Conservation (phyloP, 495 filamentous ascomycete genomes). For the Lepraria neglecta region DNA sequence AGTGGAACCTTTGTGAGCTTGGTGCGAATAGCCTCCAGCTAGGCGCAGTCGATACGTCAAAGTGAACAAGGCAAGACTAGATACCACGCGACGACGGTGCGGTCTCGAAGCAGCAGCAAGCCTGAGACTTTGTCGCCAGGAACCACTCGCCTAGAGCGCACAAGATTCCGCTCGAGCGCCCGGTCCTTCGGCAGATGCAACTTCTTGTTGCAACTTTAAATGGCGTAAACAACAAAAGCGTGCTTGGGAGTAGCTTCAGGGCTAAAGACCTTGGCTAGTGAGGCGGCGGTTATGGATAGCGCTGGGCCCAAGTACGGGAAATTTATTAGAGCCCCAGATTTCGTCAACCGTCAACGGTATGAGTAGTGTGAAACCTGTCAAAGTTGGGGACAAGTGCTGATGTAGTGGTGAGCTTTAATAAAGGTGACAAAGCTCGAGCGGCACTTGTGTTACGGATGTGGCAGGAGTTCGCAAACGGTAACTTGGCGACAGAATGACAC, state of each 20-base stretch:
- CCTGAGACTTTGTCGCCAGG: background rate
- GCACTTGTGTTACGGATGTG: slow-evolving; percentile 3
- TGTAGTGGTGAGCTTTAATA: slow-evolving; percentile 1
- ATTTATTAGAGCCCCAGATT: slow-evolving; percentile 21
- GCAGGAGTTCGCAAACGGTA: slow-evolving; percentile 1
- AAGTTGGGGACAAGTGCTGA: slow-evolving; percentile 8
- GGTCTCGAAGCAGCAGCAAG: slow-evolving; percentile 23
- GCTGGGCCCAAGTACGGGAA: slow-evolving; percentile 20
- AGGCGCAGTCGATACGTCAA: slow-evolving; percentile 25
- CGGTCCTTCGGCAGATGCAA: slow-evolving; percentile 14
- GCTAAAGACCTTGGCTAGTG: slow-evolving; percentile 17
- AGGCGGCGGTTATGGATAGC: slow-evolving; percentile 21
- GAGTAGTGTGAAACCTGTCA: slow-evolving; percentile 10
- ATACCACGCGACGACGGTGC: slow-evolving; percentile 24
- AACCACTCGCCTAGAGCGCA: slow-evolving; percentile 7
- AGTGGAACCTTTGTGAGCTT: slow-evolving; percentile 21
- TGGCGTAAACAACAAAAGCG: slow-evolving; percentile 19
- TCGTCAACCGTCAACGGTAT: slow-evolving; percentile 9
- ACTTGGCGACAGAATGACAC: slow-evolving; percentile 6
- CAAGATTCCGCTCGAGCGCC: slow-evolving; percentile 17
- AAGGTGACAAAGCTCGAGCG: slow-evolving; percentile 8
- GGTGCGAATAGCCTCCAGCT: slow-evolving; percentile 27
- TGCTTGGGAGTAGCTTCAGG: slow-evolving; percentile 14
- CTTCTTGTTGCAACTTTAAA: slow-evolving; percentile 14
- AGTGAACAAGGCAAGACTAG: slow-evolving; percentile 25